Conservation (phyloP, 176 grass and related monocot genomes). For the Aechmea fasciata region DNA sequence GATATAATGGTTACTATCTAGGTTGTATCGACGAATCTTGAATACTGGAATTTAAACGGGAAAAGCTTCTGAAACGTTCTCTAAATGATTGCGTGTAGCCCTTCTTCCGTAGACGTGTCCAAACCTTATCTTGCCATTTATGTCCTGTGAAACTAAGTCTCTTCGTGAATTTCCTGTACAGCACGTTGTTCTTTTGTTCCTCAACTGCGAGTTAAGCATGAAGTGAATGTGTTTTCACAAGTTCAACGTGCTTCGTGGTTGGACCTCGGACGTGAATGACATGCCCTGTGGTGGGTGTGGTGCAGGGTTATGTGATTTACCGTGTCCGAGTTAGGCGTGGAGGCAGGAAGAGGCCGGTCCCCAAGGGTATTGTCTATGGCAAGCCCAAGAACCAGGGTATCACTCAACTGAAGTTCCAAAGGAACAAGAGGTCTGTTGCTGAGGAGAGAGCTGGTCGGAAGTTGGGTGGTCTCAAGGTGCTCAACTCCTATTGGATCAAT, state of each 20-base stretch:
- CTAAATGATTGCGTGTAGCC: too few species aligned
- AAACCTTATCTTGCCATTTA: too few species aligned
- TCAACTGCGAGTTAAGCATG: not conserved
- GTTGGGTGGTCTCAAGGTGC: conserved; percentile 77
- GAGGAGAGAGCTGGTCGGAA: conserved; percentile 82
- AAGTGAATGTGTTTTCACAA: not conserved
- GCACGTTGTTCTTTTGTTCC: not conserved
- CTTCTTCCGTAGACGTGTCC: too few species aligned
- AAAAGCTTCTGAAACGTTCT: too few species aligned
- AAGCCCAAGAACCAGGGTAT: conserved; percentile 94
- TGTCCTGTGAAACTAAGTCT: too few species aligned
- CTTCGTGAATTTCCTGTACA: not conserved
- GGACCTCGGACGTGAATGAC: not conserved
- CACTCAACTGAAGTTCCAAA: conserved; percentile 88
- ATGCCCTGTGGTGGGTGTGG: not conserved
- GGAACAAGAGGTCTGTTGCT: conserved; percentile 90
- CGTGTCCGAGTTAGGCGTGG: conserved; percentile 36
- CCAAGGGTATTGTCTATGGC: conserved; percentile 59
- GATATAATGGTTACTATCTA: too few species aligned
- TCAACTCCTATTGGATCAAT: conserved; percentile 91
- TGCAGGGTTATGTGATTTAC: conserved; percentile 26
- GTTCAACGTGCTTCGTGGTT: not conserved
- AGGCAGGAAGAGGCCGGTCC: conserved; percentile 76
- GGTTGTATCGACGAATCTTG: too few species aligned
- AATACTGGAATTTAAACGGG: too few species aligned